phyloP scores from a whole-genome alignment of 331 rosid genomes.

The Arachis monticola region DNA sequence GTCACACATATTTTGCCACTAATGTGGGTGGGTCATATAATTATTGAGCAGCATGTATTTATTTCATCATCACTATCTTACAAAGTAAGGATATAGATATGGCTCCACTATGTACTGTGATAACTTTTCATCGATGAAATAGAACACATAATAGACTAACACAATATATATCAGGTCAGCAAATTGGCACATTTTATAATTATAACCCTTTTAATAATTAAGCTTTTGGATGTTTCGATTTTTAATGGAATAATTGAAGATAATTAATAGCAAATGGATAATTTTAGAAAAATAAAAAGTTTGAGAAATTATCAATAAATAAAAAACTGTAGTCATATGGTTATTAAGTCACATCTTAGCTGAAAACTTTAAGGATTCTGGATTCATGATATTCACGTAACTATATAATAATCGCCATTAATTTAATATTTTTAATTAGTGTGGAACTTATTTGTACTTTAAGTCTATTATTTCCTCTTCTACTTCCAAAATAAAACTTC shows the following conservation, averaged over 20 bases:
- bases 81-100: slow-evolving; percentile 38
- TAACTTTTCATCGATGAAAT: slow-evolving; percentile 13
- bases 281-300: no score
- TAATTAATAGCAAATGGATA: background rate
- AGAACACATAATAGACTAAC: slow-evolving; percentile 2
- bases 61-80: slow-evolving; percentile 45
- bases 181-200: background rate
- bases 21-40: slow-evolving; percentile 49
- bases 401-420: no score
- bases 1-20: background rate
- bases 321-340: no score
- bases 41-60: slow-evolving; percentile 33
- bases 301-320: no score
- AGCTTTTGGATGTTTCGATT: slow-evolving; percentile 3
- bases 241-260: slow-evolving; percentile 11
- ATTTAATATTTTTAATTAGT: no score
- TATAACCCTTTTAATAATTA: slow-evolving; percentile 6
- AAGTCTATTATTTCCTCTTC: no score
- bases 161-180: slow-evolving; percentile 1
- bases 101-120: slow-evolving; percentile 1
- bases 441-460: no score
- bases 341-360: no score
- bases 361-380: no score
- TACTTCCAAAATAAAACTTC: no score
- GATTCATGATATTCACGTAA: no score